phyloP scores from a whole-genome alignment of 805 yeast genomes.

The Ogataea glucozyma region DNA sequence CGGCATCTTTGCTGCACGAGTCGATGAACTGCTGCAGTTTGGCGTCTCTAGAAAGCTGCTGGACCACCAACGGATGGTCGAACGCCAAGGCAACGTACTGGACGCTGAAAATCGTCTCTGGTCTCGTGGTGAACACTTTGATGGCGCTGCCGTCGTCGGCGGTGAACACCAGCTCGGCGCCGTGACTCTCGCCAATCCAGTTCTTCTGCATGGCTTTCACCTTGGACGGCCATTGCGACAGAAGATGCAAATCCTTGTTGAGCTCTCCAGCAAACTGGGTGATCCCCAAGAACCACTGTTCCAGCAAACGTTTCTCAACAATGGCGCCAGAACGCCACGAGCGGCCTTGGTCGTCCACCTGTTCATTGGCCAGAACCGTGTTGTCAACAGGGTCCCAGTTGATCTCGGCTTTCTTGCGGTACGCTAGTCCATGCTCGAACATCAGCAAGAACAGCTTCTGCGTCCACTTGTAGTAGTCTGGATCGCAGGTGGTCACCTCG shows the following conservation, averaged over 20 bases:
- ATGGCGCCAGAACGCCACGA: slow-evolving; percentile 98
- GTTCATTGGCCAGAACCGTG: slow-evolving; percentile 95
- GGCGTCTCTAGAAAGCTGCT: slow-evolving; percentile 39
- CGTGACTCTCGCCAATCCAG: slow-evolving; percentile 91
- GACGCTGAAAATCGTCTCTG: slow-evolving; percentile 83
- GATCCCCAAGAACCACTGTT: slow-evolving; percentile 93
- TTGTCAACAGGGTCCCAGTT: slow-evolving; percentile 98
- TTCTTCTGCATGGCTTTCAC: slow-evolving; percentile 88
- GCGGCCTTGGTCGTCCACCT: slow-evolving; percentile 85
- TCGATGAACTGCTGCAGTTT: slow-evolving; percentile 49
- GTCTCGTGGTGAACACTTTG: slow-evolving; percentile 79
- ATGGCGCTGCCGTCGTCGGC: slow-evolving; percentile 33
- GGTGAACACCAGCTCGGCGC: slow-evolving; percentile 66
- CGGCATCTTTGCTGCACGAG: slow-evolving; percentile 37
- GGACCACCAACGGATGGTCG: slow-evolving; percentile 61
- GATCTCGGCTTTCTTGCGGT: slow-evolving; percentile 81
- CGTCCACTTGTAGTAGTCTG: slow-evolving; percentile 90
- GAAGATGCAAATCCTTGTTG: slow-evolving; percentile 57
- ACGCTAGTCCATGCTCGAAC: slow-evolving; percentile 77
- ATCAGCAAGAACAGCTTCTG: slow-evolving; percentile 80
- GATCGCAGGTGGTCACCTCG: slow-evolving; percentile 82
- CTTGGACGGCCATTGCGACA: slow-evolving; percentile 82
- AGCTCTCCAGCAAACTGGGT: slow-evolving; percentile 76
- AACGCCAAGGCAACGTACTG: slow-evolving; percentile 80
- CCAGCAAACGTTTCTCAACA: slow-evolving; percentile 78